Base-by-base conservation (phyloP, 352 stramenopile species). In the Pythium insidiosum region DNA sequence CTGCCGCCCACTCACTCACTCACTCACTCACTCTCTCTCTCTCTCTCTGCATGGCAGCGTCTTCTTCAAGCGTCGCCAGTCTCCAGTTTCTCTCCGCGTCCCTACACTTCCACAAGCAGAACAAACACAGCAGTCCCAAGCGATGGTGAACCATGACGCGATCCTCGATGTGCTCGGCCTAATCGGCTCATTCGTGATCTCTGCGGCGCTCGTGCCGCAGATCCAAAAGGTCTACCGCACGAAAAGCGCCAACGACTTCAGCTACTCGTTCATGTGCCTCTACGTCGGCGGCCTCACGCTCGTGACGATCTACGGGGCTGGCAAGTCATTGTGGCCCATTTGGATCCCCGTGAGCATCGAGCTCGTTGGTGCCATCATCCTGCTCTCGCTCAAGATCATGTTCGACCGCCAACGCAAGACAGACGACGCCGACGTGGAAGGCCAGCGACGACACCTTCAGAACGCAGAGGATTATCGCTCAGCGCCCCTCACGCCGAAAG, bases 181-280 rank as follows among this genome's bases (percentile, higher is more conserved):
- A 37, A 45, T 68, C 10, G 70, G 68, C 25, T 83, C 68, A 21
- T 81, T 83, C 56, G 58, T 83, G 46, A 73, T 83, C 38, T 77
- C 68, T 12, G 52, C 58, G 13, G 60, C 66, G 29, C 66, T 83
- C 23, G 56, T 82, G n/a, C 73, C 73, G 23, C 70, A 83, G 52
- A 77, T 86, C 25, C 6, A 62, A 29, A 77, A 85, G 39, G 70
- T 81, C 24, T 77, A 76, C 38, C 48, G 54, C 28, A 75, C 67
- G 36, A 77, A 79, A 43, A 85, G 56, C 22, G 70, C 57, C n/a
- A 56, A 62, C 29, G 62, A 80, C 48, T 68, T 80, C 38, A 80
- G 64, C 54, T 63, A 60, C 40, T 56, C 47, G n/a, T 83, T 83
- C 31, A 53, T 73, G 40, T 47, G 56, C 6, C 58, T 77, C 30